Evolutionary conservation across 2,329 filamentous ascomycete genomes (phyloP).

Genomic region (Cladosporium sp.): DNA sequence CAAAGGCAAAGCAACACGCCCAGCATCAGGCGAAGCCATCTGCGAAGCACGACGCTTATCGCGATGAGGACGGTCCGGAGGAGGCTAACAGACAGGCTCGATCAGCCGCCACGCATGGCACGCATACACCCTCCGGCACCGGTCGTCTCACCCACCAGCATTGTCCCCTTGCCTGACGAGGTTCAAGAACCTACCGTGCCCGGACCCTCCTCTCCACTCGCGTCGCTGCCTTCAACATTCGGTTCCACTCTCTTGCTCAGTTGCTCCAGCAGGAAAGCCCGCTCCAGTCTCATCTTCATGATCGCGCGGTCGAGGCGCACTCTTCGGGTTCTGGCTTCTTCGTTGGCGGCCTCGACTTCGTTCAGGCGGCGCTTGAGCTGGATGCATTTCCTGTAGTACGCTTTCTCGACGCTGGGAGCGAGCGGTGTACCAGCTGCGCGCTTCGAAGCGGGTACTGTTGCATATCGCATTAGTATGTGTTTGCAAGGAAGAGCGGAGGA

Average conservation of each 20-base stretch:
- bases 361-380: slow-evolving; percentile 87
- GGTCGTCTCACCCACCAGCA: slow-evolving; percentile 1
- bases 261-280: slow-evolving; percentile 60
- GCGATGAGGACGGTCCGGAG: slow-evolving; percentile 34
- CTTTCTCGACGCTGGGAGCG: slow-evolving; percentile 90
- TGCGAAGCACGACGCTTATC: slow-evolving; percentile 30
- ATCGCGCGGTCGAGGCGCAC: slow-evolving; percentile 79
- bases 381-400: slow-evolving; percentile 95
- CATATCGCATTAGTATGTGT: not conserved
- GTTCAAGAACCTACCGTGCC: slow-evolving; percentile 24
- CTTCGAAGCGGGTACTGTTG: slow-evolving; percentile 26
- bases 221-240: slow-evolving; percentile 45
- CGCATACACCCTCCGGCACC: not conserved
- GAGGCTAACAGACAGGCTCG: slow-evolving; percentile 22
- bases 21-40: not conserved
- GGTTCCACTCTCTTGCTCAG: slow-evolving; percentile 50
- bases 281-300: slow-evolving; percentile 86
- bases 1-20: not conserved
- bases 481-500: no score
- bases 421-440: slow-evolving; percentile 43
- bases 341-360: slow-evolving; percentile 90
- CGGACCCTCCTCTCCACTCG: slow-evolving; percentile 35
- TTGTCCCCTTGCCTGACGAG: not conserved
- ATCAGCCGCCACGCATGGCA: slow-evolving; percentile 1
- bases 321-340: slow-evolving; percentile 76